Evolutionary conservation across 257 asterid species (phyloP), one percentile per base, ranked within the genome.

Genomic region (Fraxinus americana): DNA sequence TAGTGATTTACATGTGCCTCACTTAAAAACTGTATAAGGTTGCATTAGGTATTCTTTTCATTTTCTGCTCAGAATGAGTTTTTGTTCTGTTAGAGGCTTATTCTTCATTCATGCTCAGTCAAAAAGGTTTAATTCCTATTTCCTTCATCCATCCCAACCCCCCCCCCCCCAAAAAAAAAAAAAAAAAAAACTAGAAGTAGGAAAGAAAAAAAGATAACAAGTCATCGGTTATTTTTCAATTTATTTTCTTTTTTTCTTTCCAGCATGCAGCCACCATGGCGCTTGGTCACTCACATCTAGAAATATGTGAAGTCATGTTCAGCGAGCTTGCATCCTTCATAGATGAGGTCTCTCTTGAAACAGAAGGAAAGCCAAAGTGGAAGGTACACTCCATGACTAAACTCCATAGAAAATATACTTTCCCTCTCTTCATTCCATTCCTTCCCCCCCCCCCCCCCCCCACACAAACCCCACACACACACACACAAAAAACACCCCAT

Each of bases 181-280:
- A n/a, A n/a, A n/a, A n/a, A n/a, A 34, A 67, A 61, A 81, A 68
- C 12, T 10, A 41, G 3, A 10, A 2, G 50, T 70, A 63, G 77
- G 74, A 81, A 63, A 65, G 61, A 79, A 68, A 7, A 27, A 67
- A 72, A 75, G 14, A 25, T 63, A n/a, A 39, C 65, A 84, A 45
- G 52, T 57, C 52, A 30, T 48, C 43, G 65, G 59, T 72, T 67
- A 66, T 72, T 73, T 78, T 25, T 70, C 70, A 73, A 21, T 83
- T 66, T 54, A 9, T 41, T 41, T 41, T 41, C 16, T 11, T 41
- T 57, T 30, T 71, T 67, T 66, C 36, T 61, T 69, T 71, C 75
- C 95, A 96, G 99, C 94, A 96, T 86, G 94, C 96, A 71, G 98
- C 97, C 76, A 93, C 99, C 72, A 92, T 90, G 99, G 97, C 99